Evolutionary conservation across 768 basidiomycete genomes (phyloP), one percentile per base, ranked within the genome.

Genomic region (Pulveroboletus sp.): DNA sequence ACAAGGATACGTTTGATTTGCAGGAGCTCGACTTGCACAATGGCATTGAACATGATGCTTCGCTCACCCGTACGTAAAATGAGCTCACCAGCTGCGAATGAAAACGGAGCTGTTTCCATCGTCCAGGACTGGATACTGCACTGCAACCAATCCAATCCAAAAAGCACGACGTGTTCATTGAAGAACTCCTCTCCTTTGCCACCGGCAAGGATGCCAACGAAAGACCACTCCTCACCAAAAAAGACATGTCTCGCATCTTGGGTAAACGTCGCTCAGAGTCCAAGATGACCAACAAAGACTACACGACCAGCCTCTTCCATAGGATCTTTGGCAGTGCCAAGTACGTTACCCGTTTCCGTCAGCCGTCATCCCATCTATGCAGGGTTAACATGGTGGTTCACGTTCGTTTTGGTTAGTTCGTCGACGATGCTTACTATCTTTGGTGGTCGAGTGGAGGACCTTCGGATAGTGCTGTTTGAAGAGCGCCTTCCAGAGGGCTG

Each of bases 401-500:
- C 15, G 2, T 3, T 15, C 28, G 24, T 38, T 48, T 32, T 37
- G 36, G 27, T 2, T 54, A 88, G 85, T 65, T 77, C 83, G 0
- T 80, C 84, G 1, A 85, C 86, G 2, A 54, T 92, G 49, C 67
- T 89, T 9, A 78, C 76, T 1, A 79, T 84, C 46, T 83, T 88
- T 55, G 89, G 85, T 7, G 87, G 88, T 1, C 72, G 74, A 31
- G 60, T 84, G 8, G 63, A 71, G 1, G 84, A 84, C 53, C 59
- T 90, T 26, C 69, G 76, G 43, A 52, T 74, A 1, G 53, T 86
- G 30, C 65, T 91, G 33, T 58, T 74, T 5, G 82, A 91, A 31
- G 89, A 91, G 55, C 79, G 86, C 6, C 60, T 91, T 21, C 83
- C 83, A 0, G 72, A 84, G 0, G 80, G 81, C 9, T 91, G 86